Conservation (phyloP, 2,329 filamentous ascomycete genomes). For the Clarireedia homoeocarpa region DNA sequence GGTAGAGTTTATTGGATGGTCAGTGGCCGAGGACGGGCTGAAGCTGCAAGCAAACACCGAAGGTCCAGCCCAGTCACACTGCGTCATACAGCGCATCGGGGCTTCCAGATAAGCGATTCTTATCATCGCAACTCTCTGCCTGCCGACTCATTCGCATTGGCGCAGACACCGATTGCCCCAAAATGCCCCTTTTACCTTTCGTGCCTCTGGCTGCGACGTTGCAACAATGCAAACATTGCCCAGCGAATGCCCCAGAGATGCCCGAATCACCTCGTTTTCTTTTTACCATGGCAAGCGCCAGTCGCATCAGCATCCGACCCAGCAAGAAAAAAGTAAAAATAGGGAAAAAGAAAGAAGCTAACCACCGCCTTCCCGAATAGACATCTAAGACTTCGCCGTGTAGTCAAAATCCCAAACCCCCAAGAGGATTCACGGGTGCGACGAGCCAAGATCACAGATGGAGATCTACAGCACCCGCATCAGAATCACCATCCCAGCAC, state of each 20-base stretch:
- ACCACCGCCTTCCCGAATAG: background rate
- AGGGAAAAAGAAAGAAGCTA: background rate
- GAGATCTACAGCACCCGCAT: background rate
- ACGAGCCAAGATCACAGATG: background rate
- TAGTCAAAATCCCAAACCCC: slow-evolving; percentile 5
- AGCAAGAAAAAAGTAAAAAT: background rate
- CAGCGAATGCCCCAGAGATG: background rate
- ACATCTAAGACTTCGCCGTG: background rate
- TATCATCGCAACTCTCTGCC: background rate
- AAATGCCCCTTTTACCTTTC: background rate
- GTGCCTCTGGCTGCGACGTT: background rate
- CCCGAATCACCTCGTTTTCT: background rate
- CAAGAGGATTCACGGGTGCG: slow-evolving; percentile 2
- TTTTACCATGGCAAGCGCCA: too few relatives aligned
- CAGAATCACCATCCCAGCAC: background rate
- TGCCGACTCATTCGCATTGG: background rate
- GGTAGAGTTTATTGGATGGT: background rate
- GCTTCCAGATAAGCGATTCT: slow-evolving; percentile 5
- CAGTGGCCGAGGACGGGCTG: slow-evolving; percentile 1
- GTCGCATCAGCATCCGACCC: background rate
- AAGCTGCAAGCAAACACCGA: background rate
- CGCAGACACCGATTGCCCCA: background rate
- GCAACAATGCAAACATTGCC: background rate
- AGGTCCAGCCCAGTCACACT: slow-evolving; percentile 2
- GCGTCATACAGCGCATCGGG: background rate